Base-by-base conservation (phyloP, 768 basidiomycete genomes). In the Leccinum variicolor region DNA sequence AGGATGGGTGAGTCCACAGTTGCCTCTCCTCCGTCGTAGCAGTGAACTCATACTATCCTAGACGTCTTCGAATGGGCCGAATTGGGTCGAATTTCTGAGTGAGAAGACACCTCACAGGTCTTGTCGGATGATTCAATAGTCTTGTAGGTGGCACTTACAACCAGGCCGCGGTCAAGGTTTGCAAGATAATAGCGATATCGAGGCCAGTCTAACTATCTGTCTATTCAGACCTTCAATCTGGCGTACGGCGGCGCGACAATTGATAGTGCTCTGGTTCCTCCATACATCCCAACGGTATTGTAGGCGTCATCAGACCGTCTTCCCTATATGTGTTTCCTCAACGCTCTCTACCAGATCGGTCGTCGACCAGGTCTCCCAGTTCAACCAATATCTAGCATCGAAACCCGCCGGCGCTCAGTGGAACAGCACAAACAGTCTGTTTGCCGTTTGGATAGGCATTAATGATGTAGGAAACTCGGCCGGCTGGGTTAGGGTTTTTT, bases 381-480 rank as follows among this genome's bases (percentile, higher is more conserved):
- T 86, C 70, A 70, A 86, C 52, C 62, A 58, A 17, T 71, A 75
- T 8, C 78, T 75, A 1, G 81, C 75, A 2, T 72, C 63, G 34
- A 82, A 81, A 65, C 84, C 85, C 1, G 67, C 75, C 8, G 72
- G 69, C 2, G 78, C 81, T 1, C 78, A 80, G 0, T 89, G 87
- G 87, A 77, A 78, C 23, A 78, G 79, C 55, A 61, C 65, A 4
- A 82, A 87, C 63, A 66, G 84, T 53, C 63, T 89, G 49, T 88
- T 89, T 69, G 81, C 81, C 0, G 69, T 87, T n/a, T 89, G 79
- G 78, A 86, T 89, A 56, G 87, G 87, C 1, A 84, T 89, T 61
- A 89, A 89, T 63, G 87, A 88, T 62, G 78, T 88, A 31, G 56
- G 62, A 28, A 58, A 26, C 39, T 64, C 56, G 8, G 29, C 6